phyloP scores from a whole-genome alignment of 345 rosid genomes.

The Psidium guajava region DNA sequence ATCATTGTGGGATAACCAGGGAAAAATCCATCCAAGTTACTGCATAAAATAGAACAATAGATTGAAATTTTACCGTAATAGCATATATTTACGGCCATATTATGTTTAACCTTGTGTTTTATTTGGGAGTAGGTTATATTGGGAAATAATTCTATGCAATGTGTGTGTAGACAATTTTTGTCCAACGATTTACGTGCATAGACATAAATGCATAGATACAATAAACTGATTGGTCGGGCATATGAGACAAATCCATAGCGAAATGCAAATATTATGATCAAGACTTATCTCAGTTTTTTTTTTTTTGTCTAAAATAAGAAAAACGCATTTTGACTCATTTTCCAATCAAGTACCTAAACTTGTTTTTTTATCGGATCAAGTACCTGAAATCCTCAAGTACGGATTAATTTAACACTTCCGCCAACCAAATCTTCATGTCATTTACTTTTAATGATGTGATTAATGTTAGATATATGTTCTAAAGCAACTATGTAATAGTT shows the following conservation, averaged over 20 bases:
- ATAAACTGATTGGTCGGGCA: neutral
- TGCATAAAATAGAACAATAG: too few species aligned
- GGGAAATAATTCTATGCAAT: neutral
- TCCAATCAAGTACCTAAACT: neutral
- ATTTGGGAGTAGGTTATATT: neutral
- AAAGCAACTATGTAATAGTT: too few species aligned
- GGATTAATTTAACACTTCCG: too few species aligned
- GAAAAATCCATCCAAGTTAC: too few species aligned
- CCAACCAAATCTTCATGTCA: neutral
- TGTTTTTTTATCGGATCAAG: neutral
- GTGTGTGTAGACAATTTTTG: neutral
- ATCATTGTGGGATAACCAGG: too few species aligned
- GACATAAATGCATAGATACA: neutral
- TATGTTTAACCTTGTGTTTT: neutral
- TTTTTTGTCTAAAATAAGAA: neutral
- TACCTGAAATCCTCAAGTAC: neutral
- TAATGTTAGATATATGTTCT: too few species aligned
- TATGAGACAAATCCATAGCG: neutral
- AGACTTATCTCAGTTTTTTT: neutral
- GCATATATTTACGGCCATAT: neutral
- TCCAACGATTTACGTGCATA: neutral
- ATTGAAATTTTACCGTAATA: neutral
- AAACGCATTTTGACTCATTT: neutral
- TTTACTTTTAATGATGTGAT: neutral
- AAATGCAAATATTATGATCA: neutral